phyloP scores from a whole-genome alignment of 345 rosid genomes.

The Orychophragmus violaceus region DNA sequence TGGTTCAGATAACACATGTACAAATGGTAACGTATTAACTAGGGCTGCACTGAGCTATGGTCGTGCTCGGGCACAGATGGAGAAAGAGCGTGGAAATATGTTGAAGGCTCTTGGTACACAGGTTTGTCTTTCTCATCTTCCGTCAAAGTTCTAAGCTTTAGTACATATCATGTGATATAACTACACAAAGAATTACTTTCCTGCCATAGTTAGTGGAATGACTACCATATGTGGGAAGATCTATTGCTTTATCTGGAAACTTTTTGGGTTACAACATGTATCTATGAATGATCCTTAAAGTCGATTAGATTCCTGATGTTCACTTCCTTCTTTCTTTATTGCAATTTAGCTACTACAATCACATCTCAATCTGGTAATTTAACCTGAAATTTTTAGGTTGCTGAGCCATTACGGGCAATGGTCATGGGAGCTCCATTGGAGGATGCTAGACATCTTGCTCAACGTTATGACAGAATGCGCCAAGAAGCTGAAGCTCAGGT shows the following conservation, averaged over 20 bases:
- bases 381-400: slow-evolving; percentile 48
- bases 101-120: slow-evolving; percentile 92
- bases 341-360: neutral
- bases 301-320: neutral
- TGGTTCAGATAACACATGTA: slow-evolving; percentile 85
- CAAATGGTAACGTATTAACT: slow-evolving; percentile 71
- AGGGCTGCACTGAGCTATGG: slow-evolving; percentile 68
- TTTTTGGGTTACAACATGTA: neutral
- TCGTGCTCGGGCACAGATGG: slow-evolving; percentile 84
- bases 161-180: neutral
- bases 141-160: neutral
- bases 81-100: slow-evolving; percentile 82
- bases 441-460: slow-evolving; percentile 98
- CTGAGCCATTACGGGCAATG: slow-evolving; percentile 96
- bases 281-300: neutral
- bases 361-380: neutral
- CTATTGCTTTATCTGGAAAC: neutral
- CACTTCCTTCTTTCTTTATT: slow-evolving; percentile 2
- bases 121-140: slow-evolving; percentile 40
- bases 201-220: neutral
- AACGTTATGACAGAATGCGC: slow-evolving; percentile 92
- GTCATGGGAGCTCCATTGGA: slow-evolving; percentile 93
- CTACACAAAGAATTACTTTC: neutral
- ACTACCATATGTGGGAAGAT: neutral
- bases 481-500: slow-evolving; percentile 99